A percentile compares a stretch with the other conserved stretches of the same genome.
phyloP scores from a whole-genome alignment of 2,329 filamentous ascomycete genomes.

The Hypoxylon sp. region DNA sequence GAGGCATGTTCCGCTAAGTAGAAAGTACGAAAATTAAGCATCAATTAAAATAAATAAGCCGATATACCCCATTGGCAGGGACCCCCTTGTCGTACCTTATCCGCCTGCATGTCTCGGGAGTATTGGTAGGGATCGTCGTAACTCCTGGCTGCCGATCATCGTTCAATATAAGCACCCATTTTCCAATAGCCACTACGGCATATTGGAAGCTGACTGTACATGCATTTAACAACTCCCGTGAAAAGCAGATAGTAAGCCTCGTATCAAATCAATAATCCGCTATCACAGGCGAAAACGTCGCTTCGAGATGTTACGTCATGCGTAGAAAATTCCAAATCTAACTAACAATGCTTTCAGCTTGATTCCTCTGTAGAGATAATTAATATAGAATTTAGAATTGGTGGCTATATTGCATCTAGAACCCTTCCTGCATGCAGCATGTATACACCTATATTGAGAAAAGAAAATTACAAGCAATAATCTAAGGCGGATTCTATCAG shows the following conservation, averaged over 20 bases:
- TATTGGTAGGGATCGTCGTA: conserved; percentile 38
- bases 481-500: conserved; percentile 28
- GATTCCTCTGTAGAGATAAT: not conserved
- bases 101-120: conserved; percentile 43
- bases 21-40: conserved; percentile 40
- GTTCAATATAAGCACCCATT: conserved; percentile 40
- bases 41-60: conserved; percentile 45
- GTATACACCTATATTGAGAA: conserved; percentile 16
- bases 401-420: conserved; percentile 30
- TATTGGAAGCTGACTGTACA: conserved; percentile 6
- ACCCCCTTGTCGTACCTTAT: conserved; percentile 42
- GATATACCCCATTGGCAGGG: conserved; percentile 42
- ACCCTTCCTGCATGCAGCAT: conserved; percentile 8
- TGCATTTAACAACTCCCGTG: conserved; percentile 18
- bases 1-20: conserved; percentile 46
- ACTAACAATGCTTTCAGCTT: not conserved
- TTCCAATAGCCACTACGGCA: conserved; percentile 34
- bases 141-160: conserved; percentile 39
- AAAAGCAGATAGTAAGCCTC: conserved; percentile 7
- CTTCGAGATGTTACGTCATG: conserved; percentile 30
- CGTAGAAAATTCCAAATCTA: conserved; percentile 36
- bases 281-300: conserved; percentile 18
- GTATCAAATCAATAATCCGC: conserved; percentile 12
- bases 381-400: not conserved
- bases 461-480: conserved; percentile 9